Base-by-base conservation (phyloP, 306 rosid genomes). In the Lathyrus sativus region DNA sequence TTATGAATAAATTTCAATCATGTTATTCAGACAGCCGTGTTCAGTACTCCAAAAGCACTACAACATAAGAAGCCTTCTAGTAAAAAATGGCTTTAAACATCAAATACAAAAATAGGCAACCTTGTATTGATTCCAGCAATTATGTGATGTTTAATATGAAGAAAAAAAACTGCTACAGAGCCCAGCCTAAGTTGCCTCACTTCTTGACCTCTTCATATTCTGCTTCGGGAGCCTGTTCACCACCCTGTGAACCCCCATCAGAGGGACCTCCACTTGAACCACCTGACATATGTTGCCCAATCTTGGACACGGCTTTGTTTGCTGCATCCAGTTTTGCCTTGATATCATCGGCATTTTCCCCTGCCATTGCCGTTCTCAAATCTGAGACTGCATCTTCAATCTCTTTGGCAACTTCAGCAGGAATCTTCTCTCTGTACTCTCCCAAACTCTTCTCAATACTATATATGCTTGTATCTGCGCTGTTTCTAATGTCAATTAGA, bases 201-300 rank as follows among this genome's bases (percentile, higher is more conserved):
- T 91, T 91, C 84, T 89, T 92, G 55, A 84, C 98, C 79, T 92
- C 98, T 62, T 92, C 98, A 24, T 87, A 92, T 37, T 92, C 98
- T 0, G 98, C 98, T 71, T 92, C 98, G 0, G 89, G 83, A 67
- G 98, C 79, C 74, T 92, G 98, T 7, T 87, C 92, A 3, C 96
- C 98, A 61, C 88, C 88, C 77, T 82, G 89, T 45, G 96, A 72
- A 39, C 92, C 98, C 56, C 92, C 98, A 0, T 81, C 51, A 3
- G 87, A 70, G 11, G 91, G 73, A 2, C 81, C 89, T 0, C 92
- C 87, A 33, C 87, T 64, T 3, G 95, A 79, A 48, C 92, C 95
- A 12, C 92, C 89, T 2, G 95, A 79, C 96, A 92, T 87, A 67
- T 92, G 96, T 67, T 92, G 74, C 2, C 98, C 98, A 49, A 92